A percentile compares a stretch with the other conserved stretches of the same genome.
Conservation (phyloP, 306 rosid species). For the Gillenia trifoliata region DNA sequence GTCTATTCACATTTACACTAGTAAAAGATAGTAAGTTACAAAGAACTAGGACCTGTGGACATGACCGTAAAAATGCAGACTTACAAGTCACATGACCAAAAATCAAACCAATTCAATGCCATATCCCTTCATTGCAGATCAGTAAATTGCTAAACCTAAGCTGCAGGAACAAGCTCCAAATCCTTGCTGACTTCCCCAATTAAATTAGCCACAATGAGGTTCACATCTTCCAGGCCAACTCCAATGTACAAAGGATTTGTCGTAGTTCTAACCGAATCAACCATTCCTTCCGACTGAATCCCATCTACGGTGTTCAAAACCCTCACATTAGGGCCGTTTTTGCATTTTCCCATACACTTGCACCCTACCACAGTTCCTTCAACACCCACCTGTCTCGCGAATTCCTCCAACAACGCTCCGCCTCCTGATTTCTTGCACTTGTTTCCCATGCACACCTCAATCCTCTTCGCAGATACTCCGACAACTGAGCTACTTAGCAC, state of each 20-base stretch:
- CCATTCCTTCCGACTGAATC: conserved; percentile 24
- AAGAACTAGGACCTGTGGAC: not conserved
- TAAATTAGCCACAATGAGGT: conserved; percentile 49
- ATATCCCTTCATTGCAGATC: not conserved
- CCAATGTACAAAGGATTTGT: conserved; percentile 60
- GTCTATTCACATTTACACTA: not conserved
- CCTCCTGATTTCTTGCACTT: conserved; percentile 74
- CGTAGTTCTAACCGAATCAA: conserved; percentile 39
- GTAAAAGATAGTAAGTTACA: not conserved
- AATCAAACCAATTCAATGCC: not conserved
- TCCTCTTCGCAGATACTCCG: conserved; percentile 31
- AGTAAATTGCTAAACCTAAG: not conserved
- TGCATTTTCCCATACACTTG: conserved; percentile 97
- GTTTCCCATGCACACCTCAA: conserved; percentile 93
- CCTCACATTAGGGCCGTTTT: conserved; percentile 77
- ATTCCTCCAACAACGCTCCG: conserved; percentile 55
- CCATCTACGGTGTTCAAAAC: conserved; percentile 31
- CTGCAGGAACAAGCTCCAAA: conserved; percentile 26
- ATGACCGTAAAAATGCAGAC: not conserved
- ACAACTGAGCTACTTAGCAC: not conserved
- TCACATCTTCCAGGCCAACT: conserved; percentile 77
- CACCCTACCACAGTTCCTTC: conserved; percentile 64
- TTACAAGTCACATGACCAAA: not conserved
- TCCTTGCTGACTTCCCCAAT: conserved; percentile 33
- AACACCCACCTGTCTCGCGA: conserved; percentile 53